A percentile compares a stretch with the other conserved stretches of the same genome.
Conservation (phyloP, 345 rosid genomes). For the Sisymbrium altissimum region DNA sequence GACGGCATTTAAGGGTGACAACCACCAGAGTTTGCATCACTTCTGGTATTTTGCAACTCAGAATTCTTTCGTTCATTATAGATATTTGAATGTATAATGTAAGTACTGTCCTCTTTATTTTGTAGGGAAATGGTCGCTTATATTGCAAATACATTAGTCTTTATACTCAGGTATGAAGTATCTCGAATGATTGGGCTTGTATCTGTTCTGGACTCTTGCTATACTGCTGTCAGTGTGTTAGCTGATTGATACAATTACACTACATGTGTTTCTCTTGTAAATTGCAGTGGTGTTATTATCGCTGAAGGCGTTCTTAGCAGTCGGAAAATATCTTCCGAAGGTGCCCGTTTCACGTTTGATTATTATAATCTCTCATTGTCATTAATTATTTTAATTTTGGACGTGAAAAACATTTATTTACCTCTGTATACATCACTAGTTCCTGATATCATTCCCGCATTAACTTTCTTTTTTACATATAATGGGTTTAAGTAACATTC, state of each 20-base stretch:
- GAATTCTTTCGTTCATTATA: neutral
- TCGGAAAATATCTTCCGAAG: slow-evolving; percentile 39
- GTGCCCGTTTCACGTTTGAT: too few species aligned
- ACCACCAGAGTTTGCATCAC: slow-evolving; percentile 85
- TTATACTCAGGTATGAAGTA: slow-evolving; percentile 72
- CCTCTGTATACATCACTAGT: neutral
- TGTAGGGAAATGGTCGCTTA: slow-evolving; percentile 96
- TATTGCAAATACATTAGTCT: slow-evolving; percentile 88
- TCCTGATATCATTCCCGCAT: neutral
- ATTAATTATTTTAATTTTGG: neutral
- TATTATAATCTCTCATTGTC: neutral
- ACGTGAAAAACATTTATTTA: neutral
- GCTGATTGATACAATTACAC: neutral
- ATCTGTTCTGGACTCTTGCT: neutral
- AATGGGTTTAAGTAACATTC: neutral
- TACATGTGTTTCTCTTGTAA: slow-evolving; percentile 23
- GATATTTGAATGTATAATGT: slow-evolving; percentile 35
- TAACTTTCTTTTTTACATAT: neutral
- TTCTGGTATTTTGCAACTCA: slow-evolving; percentile 58
- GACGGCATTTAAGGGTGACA: slow-evolving; percentile 91
- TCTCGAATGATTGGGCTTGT: neutral
- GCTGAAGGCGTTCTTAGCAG: slow-evolving; percentile 69
- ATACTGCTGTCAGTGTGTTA: neutral
- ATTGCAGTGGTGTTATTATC: slow-evolving; percentile 89
- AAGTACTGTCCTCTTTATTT: neutral